phyloP scores from a whole-genome alignment of 1,284 basidiomycete species.

The Malassezia arunalokei region DNA sequence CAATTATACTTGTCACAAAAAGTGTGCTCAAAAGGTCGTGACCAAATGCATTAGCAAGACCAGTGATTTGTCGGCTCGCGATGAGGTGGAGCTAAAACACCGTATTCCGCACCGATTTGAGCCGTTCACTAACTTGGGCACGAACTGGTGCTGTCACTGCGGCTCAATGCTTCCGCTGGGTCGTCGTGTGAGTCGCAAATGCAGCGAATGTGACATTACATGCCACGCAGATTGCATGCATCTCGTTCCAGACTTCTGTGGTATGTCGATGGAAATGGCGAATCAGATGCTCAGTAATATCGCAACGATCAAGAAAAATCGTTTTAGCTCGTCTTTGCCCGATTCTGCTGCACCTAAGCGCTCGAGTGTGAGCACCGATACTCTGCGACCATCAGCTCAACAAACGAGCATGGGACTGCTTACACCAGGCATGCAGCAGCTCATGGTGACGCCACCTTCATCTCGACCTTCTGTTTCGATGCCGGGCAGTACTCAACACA shows the following conservation, averaged over 20 bases:
- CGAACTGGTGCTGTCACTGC: constrained; percentile 99
- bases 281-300: constrained; percentile 82
- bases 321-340: no score
- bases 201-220: constrained; percentile 88
- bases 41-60: constrained; percentile 99
- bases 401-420: no score
- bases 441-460: no score
- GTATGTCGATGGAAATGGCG: constrained; percentile 99
- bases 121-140: constrained; percentile 88
- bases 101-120: constrained; percentile 98
- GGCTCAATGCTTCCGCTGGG: constrained; percentile 87
- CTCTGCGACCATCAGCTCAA: no score
- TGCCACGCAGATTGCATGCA: constrained; percentile 97
- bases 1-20: constrained; percentile 96
- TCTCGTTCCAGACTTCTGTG: constrained; percentile 96
- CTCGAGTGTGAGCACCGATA: no score
- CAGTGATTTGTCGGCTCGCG: constrained; percentile 72
- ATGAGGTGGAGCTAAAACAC: constrained; percentile 98
- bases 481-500: no score
- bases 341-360: no score
- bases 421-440: no score
- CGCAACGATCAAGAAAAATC: constrained; percentile 54
- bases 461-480: no score
- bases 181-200: constrained; percentile 88
- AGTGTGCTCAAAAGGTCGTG: constrained; percentile 92